phyloP scores from a whole-genome alignment of 805 yeast species.

The Yamadazyma philogaea region DNA sequence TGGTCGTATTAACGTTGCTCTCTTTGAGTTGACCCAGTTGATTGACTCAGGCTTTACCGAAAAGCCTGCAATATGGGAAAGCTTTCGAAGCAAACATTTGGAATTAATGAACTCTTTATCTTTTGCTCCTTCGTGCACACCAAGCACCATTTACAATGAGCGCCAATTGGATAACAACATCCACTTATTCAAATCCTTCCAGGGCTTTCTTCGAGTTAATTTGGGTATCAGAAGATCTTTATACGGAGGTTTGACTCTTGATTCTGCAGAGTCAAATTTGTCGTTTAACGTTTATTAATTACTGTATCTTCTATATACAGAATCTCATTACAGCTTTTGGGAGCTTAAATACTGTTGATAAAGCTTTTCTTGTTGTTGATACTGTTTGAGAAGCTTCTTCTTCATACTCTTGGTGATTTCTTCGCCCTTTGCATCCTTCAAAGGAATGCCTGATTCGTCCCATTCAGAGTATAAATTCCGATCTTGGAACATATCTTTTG shows the following conservation, averaged over 20 bases:
- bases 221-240: background rate
- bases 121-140: background rate
- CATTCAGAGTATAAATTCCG: slow-evolving; percentile 59
- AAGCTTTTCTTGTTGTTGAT: slow-evolving; percentile 77
- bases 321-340: slow-evolving; percentile 1
- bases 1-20: background rate
- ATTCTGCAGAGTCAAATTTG: background rate
- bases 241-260: background rate
- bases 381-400: slow-evolving; percentile 78
- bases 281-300: background rate
- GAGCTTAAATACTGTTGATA: slow-evolving; percentile 55
- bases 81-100: background rate
- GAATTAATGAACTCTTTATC: background rate
- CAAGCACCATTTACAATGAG: background rate
- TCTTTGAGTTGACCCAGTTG: background rate
- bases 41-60: background rate
- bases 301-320: too few species aligned
- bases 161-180: background rate
- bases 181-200: background rate
- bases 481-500: slow-evolving; percentile 70
- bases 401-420: slow-evolving; percentile 80
- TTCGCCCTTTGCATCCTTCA: slow-evolving; percentile 70
- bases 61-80: background rate
- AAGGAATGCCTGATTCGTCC: slow-evolving; percentile 85
- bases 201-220: background rate